A percentile compares a stretch with the other conserved stretches of the same genome.
These are phyloP conservation scores for Psilocybe azurescens DNA, from an alignment of 768 basidiomycete genomes.

Conservation along the genomic window DNA sequence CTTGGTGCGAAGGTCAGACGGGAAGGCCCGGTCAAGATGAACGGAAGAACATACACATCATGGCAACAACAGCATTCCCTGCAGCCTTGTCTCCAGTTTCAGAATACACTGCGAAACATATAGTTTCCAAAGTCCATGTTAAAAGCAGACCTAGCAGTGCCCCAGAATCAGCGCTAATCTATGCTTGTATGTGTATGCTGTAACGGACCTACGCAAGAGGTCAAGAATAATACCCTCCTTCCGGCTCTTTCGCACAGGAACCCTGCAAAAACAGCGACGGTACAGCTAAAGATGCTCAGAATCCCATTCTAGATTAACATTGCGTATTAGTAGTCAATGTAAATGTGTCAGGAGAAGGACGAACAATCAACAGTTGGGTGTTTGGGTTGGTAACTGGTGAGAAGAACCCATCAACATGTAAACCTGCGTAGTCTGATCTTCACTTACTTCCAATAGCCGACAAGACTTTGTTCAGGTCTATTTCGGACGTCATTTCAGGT, in stretches of 20 bases:
- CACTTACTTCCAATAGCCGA: constrained; percentile 47
- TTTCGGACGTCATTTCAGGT: not conserved
- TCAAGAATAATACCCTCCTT: not conserved
- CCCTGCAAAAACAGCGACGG: not conserved
- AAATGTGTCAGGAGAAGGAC: constrained; percentile 9
- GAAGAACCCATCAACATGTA: not conserved
- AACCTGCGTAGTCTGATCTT: not conserved
- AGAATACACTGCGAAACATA: constrained; percentile 47
- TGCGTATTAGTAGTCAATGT: not conserved
- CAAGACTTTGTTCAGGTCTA: constrained; percentile 57
- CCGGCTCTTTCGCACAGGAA: not conserved
- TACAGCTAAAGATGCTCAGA: constrained; percentile 46
- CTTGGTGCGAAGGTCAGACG: not conserved
- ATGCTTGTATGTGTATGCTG: not conserved
- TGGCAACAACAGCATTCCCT: constrained; percentile 60
- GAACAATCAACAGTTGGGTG: constrained; percentile 43
- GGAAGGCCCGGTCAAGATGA: not conserved
- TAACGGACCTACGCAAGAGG: constrained; percentile 27
- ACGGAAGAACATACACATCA: constrained; percentile 33
- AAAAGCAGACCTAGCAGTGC: constrained; percentile 46
- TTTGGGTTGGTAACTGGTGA: constrained; percentile 44
- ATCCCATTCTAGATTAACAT: constrained; percentile 47
- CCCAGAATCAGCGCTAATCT: no score
- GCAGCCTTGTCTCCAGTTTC: constrained; percentile 43
- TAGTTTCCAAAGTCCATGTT: constrained; percentile 60